Base-by-base conservation (phyloP, 2,329 filamentous ascomycete species). In the Didymella pinodella region DNA sequence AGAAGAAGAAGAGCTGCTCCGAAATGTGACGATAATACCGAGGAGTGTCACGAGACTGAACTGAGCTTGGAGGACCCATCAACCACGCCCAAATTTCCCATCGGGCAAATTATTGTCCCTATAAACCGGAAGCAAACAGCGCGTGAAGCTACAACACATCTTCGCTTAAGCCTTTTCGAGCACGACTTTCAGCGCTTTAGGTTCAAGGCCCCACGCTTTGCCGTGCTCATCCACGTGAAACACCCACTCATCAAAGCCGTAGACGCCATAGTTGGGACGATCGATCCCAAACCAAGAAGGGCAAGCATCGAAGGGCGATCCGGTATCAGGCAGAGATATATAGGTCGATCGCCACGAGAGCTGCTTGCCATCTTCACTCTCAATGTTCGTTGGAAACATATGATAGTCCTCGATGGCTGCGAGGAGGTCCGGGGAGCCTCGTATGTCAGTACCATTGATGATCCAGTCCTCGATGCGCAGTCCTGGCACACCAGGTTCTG, bases 371-470 rank as follows among this genome's bases (percentile, higher is more conserved):
- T 61, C 54, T 0, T 45, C 51, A 7, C 54, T 56, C 18, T 46
- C 22, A 7, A 62, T 47, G 26, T 65, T 62, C 0, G 63, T 59
- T 1, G 59, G 60, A 40, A 57, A 63, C 54, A 63, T 45, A n/a
- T 65, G 57, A 20, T 61, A 56, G n/a, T 4, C 28, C 18, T 58
- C 43, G 8, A 45, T 3, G 12, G 20, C 34, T 20, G 12, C 14
- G 28, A 29, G 11, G 11, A 29, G 22, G 36, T 14, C 49, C 5
- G 3, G 5, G 1, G 48, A 38, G 29, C 16, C 12, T 29, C 25
- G 62, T 8, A 77, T 45, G 48, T 78, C 73, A 4, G 74, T 69
- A 16, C 72, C 72, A 43, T 77, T 75, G 45, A 55, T 68, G 44
- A 70, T 65, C 65, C 72, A 78, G 2, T 59, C 51, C 1, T 66